These are phyloP conservation scores for Podaxis mareebaensis DNA, from an alignment of 768 basidiomycete species.

Conservation along the genomic window DNA sequence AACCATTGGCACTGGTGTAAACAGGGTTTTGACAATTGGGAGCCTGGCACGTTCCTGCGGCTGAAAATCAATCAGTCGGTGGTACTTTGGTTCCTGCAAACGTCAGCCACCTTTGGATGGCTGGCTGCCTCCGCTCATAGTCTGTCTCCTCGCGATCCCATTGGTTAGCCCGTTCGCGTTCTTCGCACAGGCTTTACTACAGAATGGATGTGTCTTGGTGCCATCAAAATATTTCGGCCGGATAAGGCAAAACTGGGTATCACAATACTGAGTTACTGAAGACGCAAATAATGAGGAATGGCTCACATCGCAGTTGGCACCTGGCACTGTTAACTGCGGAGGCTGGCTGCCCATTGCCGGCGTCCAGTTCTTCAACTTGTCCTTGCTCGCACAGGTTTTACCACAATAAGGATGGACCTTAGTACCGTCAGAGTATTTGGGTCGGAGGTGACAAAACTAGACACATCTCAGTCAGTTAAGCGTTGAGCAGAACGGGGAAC, in stretches of 20 bases:
- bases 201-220: constrained; percentile 59
- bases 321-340: constrained; percentile 5
- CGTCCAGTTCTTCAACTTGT: constrained; percentile 27
- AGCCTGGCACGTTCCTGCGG: constrained; percentile 39
- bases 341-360: constrained; percentile 4
- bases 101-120: constrained; percentile 20
- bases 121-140: constrained; percentile 17
- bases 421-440: constrained; percentile 56
- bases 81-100: background rate
- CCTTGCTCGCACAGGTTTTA: constrained; percentile 56
- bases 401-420: constrained; percentile 60
- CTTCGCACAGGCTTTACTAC: constrained; percentile 62
- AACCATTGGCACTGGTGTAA: constrained; percentile 40
- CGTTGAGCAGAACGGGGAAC: constrained; percentile 5
- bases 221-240: constrained; percentile 63
- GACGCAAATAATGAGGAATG: background rate
- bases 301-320: constrained; percentile 21
- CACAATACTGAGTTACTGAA: constrained; percentile 3
- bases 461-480: constrained; percentile 14
- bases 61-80: constrained; percentile 1
- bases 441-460: constrained; percentile 56
- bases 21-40: constrained; percentile 51
- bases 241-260: constrained; percentile 52
- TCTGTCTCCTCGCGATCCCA: constrained; percentile 29
- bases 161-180: constrained; percentile 30